Evolutionary conservation across 208 protist genomes (phyloP).

Genomic region (Plasmodiophora brassicae): DNA sequence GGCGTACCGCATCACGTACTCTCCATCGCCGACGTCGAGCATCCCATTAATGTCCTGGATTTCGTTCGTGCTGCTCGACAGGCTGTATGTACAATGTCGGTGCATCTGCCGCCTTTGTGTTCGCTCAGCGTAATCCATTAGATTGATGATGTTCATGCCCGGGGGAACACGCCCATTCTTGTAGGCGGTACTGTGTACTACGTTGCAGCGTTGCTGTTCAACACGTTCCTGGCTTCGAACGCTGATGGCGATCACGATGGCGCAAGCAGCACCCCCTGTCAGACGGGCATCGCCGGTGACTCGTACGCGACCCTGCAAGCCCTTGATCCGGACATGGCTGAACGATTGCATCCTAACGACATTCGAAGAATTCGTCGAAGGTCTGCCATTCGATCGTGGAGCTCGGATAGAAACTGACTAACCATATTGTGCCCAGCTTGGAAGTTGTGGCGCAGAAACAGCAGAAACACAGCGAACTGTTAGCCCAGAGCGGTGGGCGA

Average conservation of each 20-base stretch:
- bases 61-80: not conserved
- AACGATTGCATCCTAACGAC: not conserved
- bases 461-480: no score
- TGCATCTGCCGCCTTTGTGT: no score
- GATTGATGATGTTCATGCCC: not conserved
- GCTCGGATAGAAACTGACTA: no score
- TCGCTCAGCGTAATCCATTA: no score
- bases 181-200: constrained; percentile 20
- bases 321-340: not conserved
- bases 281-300: not conserved
- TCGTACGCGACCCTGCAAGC: not conserved
- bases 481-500: not conserved
- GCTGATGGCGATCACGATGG: not conserved
- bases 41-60: not conserved
- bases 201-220: not conserved
- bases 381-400: no score
- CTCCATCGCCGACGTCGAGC: not conserved
- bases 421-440: no score
- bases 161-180: not conserved
- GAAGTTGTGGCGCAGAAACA: no score
- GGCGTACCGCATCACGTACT: not conserved
- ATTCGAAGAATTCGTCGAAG: not conserved
- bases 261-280: not conserved
- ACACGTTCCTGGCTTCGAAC: not conserved
- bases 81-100: no score